These are phyloP conservation scores for Scenedesmus sp. DNA, from an alignment of 163 green algal species.

Conservation along the genomic window DNA sequence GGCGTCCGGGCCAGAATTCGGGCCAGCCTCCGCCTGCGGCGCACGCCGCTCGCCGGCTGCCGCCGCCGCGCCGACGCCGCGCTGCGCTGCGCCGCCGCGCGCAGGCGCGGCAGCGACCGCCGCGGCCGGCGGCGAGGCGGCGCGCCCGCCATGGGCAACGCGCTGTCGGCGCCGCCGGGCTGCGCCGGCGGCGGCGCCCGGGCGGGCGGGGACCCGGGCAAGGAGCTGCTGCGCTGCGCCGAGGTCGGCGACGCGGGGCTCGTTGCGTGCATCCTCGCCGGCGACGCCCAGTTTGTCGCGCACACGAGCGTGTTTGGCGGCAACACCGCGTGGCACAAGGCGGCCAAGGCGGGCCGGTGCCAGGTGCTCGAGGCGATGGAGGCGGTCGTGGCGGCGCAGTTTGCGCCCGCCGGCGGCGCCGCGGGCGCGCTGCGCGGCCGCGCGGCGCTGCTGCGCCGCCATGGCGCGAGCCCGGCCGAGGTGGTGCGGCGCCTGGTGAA, in stretches of 20 bases:
- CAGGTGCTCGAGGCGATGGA: conserved; percentile 26
- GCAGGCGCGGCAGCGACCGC: not conserved
- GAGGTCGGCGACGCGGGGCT: conserved; percentile 1
- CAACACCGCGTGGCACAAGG: conserved; percentile 45
- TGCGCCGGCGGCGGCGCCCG: not conserved
- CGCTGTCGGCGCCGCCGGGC: not conserved
- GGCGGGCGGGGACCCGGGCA: conserved; percentile 18
- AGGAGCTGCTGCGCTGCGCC: conserved; percentile 30
- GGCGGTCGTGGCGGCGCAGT: not conserved
- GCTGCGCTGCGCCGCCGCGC: not conserved
- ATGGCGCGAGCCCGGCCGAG: conserved; percentile 6
- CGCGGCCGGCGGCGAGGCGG: too few species aligned
- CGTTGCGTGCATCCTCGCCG: not conserved
- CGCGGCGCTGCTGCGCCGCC: not conserved
- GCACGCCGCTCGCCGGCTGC: too few species aligned
- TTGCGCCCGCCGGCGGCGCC: conserved; percentile 1
- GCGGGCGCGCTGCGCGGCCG: not conserved
- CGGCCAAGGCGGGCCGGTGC: conserved; percentile 32
- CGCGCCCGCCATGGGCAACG: conserved; percentile 21
- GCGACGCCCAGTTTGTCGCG: not conserved
- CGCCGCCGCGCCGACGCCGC: too few species aligned
- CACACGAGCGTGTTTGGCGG: conserved; percentile 32
- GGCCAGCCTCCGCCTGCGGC: too few species aligned
- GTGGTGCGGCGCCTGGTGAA: conserved; percentile 33
- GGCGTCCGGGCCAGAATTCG: too few species aligned